Percentiles rank a stretch among this genome's conserved stretches.
Conservation (phyloP, 768 basidiomycete species). For the Xerocomus potaroensis region DNA sequence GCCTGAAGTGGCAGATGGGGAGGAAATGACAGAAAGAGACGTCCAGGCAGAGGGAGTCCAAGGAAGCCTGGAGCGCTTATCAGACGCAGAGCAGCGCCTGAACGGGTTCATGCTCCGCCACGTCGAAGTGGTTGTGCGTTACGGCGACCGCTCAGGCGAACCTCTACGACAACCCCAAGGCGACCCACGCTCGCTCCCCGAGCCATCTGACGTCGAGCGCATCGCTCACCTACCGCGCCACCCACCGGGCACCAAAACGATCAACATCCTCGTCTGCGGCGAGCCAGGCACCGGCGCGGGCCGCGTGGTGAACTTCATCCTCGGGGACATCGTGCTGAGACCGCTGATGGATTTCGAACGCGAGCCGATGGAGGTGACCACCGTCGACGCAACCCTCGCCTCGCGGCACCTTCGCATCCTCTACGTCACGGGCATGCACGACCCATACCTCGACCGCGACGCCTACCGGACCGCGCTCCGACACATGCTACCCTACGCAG, state of each 20-base stretch:
- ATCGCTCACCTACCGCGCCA: conserved; percentile 16
- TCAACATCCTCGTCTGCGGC: conserved; percentile 41
- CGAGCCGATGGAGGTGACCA: conserved; percentile 29
- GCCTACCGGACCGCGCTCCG: conserved; percentile 17
- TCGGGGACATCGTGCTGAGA: conserved; percentile 11
- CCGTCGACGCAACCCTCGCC: conserved; percentile 23
- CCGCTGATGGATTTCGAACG: conserved; percentile 26
- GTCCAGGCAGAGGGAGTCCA: neutral
- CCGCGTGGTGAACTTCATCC: conserved; percentile 27
- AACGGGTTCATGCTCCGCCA: conserved; percentile 10
- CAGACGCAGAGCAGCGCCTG: conserved; percentile 8
- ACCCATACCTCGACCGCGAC: conserved; percentile 22
- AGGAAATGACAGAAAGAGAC: neutral
- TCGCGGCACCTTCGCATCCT: conserved; percentile 18
- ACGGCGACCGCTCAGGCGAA: neutral
- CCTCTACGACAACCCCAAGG: neutral
- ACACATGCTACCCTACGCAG: conserved; percentile 28
- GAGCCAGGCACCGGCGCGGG: conserved; percentile 34
- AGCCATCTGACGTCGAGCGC: conserved; percentile 16
- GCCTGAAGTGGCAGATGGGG: neutral
- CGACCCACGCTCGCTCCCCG: conserved; percentile 7
- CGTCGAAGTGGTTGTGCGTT: conserved; percentile 8
- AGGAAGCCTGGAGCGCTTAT: conserved; percentile 21
- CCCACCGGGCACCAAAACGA: conserved; percentile 17
- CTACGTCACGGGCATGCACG: conserved; percentile 31